phyloP scores from a whole-genome alignment of 108 stramenopile genomes.

The Cyclotella baltica region DNA sequence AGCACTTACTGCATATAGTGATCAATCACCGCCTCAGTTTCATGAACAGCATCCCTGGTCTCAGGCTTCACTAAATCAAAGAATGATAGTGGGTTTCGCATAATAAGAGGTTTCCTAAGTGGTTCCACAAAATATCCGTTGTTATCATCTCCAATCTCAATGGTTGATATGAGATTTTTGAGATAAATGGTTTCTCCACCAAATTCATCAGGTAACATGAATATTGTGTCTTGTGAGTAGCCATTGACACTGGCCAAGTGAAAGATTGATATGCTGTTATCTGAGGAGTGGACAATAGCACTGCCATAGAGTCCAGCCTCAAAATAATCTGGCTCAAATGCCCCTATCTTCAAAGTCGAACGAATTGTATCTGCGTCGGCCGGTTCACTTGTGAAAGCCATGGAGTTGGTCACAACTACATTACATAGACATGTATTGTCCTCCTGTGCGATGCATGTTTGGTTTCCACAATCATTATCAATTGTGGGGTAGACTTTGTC shows the following conservation, averaged over 20 bases:
- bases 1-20: neutral
- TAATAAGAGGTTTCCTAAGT: neutral
- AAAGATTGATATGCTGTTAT: constrained; percentile 22
- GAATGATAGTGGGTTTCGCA: constrained; percentile 23
- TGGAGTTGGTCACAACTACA: constrained; percentile 33
- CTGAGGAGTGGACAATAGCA: constrained; percentile 5
- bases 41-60: constrained; percentile 25
- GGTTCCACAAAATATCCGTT: constrained; percentile 9
- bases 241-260: constrained; percentile 14
- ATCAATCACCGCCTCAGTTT: constrained; percentile 28
- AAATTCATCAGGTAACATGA: constrained; percentile 37
- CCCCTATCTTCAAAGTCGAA: constrained; percentile 33
- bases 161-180: constrained; percentile 38
- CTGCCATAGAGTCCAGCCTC: neutral
- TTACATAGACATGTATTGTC: constrained; percentile 47
- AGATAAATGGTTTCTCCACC: constrained; percentile 44
- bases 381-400: constrained; percentile 32
- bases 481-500: constrained; percentile 24
- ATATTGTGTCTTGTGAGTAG: constrained; percentile 31
- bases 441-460: constrained; percentile 1
- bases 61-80: constrained; percentile 8
- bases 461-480: constrained; percentile 39
- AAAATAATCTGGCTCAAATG: constrained; percentile 32
- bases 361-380: constrained; percentile 23
- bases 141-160: constrained; percentile 10